A percentile compares a stretch with the other conserved stretches of the same genome.
These are phyloP conservation scores for Fraxinus sp. DNA, from an alignment of 305 asterid genomes.

Conservation along the genomic window DNA sequence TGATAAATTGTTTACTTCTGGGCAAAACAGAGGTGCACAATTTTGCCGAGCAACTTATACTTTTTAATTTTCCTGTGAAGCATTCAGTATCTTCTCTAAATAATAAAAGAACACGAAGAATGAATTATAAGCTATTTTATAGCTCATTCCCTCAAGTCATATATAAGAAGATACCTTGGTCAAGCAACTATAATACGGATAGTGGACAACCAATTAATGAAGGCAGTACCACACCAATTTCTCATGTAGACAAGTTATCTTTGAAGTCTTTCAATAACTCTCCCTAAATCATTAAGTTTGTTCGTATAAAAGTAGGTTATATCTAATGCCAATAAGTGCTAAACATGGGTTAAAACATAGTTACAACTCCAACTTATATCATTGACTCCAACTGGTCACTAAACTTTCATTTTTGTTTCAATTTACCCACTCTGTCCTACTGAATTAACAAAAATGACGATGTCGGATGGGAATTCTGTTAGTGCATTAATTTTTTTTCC, in stretches of 20 bases:
- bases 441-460: not conserved
- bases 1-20: not conserved
- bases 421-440: not conserved
- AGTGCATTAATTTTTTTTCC: not conserved
- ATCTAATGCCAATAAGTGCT: not conserved
- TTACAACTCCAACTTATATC: not conserved
- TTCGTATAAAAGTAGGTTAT: not conserved
- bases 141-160: not conserved
- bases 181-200: not conserved
- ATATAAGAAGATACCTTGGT: not conserved
- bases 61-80: not conserved
- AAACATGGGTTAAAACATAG: not conserved
- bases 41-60: not conserved
- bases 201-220: not conserved
- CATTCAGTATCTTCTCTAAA: not conserved
- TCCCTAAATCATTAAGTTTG: not conserved
- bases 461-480: not conserved
- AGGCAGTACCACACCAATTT: not conserved
- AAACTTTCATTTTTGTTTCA: not conserved
- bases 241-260: not conserved
- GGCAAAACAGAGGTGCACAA: not conserved
- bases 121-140: slow-evolving; percentile 2
- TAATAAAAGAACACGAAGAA: not conserved
- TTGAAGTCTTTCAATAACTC: not conserved
- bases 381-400: not conserved